Conservation (phyloP, 2,329 filamentous ascomycete species). For the Trematosphaeria pertusa region DNA sequence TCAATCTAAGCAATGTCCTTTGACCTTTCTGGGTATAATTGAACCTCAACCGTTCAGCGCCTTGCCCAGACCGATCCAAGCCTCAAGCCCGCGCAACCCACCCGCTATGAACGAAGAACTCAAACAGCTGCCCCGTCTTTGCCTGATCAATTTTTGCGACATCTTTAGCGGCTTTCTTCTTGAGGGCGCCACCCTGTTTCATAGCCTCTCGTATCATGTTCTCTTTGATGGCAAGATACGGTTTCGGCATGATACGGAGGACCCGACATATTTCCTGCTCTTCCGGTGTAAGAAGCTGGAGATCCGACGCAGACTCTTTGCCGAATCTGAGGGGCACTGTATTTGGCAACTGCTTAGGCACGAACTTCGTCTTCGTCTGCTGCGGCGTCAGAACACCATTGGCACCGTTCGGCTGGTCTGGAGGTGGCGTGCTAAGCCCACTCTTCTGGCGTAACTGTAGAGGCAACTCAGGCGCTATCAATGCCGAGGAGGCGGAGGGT, state of each 20-base stretch:
- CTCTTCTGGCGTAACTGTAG: slow-evolving; percentile 60
- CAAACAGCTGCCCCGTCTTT: slow-evolving; percentile 86
- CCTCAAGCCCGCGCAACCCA: slow-evolving; percentile 84
- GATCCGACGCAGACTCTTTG: slow-evolving; percentile 78
- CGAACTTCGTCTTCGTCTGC: slow-evolving; percentile 56
- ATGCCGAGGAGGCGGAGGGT: slow-evolving; percentile 74
- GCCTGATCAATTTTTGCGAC: slow-evolving; percentile 83
- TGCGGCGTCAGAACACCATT: slow-evolving; percentile 49
- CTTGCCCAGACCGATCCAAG: no score
- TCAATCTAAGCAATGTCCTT: no score
- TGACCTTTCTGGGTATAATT: slow-evolving; percentile 28
- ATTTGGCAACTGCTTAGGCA: slow-evolving; percentile 65
- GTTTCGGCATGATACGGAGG: slow-evolving; percentile 87
- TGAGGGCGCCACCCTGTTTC: slow-evolving; percentile 84
- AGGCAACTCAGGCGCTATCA: slow-evolving; percentile 81
- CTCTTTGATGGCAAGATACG: slow-evolving; percentile 94
- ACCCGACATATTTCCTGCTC: slow-evolving; percentile 87
- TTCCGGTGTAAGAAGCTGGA: slow-evolving; percentile 84
- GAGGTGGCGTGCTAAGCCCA: slow-evolving; percentile 50
- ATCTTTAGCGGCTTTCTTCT: slow-evolving; percentile 92
- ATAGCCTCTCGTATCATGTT: slow-evolving; percentile 88
- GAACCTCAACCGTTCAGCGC: no score
- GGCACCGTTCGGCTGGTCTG: slow-evolving; percentile 48
- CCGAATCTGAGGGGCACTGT: slow-evolving; percentile 71
- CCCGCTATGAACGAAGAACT: slow-evolving; percentile 91